Evolutionary conservation across 225 moss, liverwort and hornwort species (phyloP).

Genomic region (Pseudisothecium myosuroides): DNA sequence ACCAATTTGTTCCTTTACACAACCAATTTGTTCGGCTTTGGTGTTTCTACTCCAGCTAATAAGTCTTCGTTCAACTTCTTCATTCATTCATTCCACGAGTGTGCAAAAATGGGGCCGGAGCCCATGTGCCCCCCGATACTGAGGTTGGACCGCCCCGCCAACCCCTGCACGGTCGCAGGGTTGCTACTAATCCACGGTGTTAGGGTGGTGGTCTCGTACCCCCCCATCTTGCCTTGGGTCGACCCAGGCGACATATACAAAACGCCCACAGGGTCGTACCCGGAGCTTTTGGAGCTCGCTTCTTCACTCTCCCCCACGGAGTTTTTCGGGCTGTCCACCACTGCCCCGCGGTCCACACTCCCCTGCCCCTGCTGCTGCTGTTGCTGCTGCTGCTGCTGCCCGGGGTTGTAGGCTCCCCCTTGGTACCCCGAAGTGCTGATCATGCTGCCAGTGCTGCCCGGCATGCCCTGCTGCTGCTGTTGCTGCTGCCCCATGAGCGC

Average conservation of each 20-base stretch:
- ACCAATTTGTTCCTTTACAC: constrained; percentile 10
- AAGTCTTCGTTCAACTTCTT: neutral
- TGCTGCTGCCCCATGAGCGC: constrained; percentile 37
- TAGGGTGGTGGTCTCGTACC: constrained; percentile 54
- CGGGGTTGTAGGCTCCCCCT: neutral
- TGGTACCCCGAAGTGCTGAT: constrained; percentile 36
- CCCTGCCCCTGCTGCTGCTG: constrained; percentile 11
- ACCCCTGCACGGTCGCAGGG: constrained; percentile 43
- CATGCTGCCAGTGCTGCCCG: constrained; percentile 49
- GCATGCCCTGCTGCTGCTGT: constrained; percentile 43
- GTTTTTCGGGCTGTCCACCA: constrained; percentile 38
- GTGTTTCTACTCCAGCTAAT: neutral
- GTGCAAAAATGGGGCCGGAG: constrained; percentile 89
- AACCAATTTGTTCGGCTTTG: neutral
- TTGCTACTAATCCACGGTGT: constrained; percentile 64
- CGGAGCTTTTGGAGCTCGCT: constrained; percentile 74
- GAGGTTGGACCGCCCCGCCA: constrained; percentile 50
- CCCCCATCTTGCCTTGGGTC: constrained; percentile 22
- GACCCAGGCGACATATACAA: constrained; percentile 54
- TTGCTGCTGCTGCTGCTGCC: neutral
- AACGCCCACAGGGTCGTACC: constrained; percentile 69
- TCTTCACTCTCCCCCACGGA: constrained; percentile 70
- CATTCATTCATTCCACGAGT: constrained; percentile 67
- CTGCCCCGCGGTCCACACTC: constrained; percentile 33
- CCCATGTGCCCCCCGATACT: constrained; percentile 67